phyloP scores from a whole-genome alignment of 345 rosid genomes.

The Bruguiera gymnorhiza region DNA sequence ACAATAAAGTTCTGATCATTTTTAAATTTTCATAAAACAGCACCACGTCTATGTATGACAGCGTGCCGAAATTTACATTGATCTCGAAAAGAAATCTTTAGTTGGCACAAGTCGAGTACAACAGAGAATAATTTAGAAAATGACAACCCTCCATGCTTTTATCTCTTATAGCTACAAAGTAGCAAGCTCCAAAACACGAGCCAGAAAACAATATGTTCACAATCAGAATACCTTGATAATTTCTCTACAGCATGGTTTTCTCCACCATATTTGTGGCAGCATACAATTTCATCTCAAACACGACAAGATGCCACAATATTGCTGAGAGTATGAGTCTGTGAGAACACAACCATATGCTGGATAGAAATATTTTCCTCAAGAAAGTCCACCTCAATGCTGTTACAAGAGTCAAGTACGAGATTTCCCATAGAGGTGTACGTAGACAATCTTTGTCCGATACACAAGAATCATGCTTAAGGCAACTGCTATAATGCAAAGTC shows the following conservation, averaged over 20 bases:
- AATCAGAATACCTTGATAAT: neutral
- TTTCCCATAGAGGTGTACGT: conserved; percentile 72
- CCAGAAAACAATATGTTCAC: neutral
- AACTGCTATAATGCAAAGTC: conserved; percentile 67
- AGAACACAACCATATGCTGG: neutral
- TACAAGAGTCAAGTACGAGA: conserved; percentile 10
- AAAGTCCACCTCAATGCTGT: neutral
- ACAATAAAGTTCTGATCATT: too few species aligned
- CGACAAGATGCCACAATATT: too few species aligned
- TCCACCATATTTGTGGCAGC: too few species aligned
- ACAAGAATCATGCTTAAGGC: conserved; percentile 87
- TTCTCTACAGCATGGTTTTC: neutral
- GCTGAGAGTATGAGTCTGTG: neutral
- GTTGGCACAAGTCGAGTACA: too few species aligned
- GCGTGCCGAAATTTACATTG: too few species aligned
- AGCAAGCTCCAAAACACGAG: neutral
- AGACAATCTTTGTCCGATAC: conserved; percentile 72
- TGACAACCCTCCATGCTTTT: too few species aligned
- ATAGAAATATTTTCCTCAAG: neutral
- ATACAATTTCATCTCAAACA: too few species aligned
- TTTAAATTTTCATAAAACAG: too few species aligned
- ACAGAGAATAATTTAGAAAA: too few species aligned
- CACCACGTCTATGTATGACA: too few species aligned
- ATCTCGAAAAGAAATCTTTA: too few species aligned
- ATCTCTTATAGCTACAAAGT: too few species aligned